Conservation (phyloP, 176 grass and related monocot genomes). For the Triticum monococcum region DNA sequence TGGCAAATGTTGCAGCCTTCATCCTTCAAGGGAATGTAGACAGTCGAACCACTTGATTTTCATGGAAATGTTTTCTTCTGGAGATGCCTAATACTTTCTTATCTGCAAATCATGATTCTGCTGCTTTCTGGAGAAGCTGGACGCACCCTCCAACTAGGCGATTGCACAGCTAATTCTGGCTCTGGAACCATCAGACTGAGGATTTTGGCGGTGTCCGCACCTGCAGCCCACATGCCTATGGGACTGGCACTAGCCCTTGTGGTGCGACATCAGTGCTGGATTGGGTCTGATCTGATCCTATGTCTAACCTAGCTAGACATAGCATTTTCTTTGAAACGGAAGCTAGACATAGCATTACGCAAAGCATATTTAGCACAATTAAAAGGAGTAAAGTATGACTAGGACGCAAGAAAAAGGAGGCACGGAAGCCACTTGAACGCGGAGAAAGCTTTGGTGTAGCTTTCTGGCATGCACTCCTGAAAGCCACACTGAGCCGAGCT, state of each 20-base stretch:
- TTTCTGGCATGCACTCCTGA: background rate
- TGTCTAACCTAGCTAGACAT: background rate
- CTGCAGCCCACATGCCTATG: background rate
- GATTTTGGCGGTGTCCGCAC: slow-evolving; percentile 16
- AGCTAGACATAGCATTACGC: background rate
- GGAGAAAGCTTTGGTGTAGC: background rate
- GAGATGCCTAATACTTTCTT: background rate
- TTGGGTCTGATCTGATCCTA: background rate
- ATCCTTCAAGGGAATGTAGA: too few species aligned
- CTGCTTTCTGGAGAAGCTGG: background rate
- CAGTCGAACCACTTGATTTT: background rate
- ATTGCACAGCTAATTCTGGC: background rate
- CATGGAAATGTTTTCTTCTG: background rate
- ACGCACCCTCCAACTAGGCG: background rate
- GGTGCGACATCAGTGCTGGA: slow-evolving; percentile 24
- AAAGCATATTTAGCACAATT: background rate
- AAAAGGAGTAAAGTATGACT: slow-evolving; percentile 30
- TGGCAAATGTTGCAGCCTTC: too few species aligned
- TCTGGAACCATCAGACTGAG: slow-evolving; percentile 6
- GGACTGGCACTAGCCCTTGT: background rate
- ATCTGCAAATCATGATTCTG: background rate
- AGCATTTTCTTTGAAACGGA: too few species aligned
- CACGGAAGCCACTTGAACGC: background rate
- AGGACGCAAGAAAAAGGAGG: background rate
- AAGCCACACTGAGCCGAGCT: background rate